Evolutionary conservation across 2,329 filamentous ascomycete species (phyloP).

Genomic region (Cadophora malorum): DNA sequence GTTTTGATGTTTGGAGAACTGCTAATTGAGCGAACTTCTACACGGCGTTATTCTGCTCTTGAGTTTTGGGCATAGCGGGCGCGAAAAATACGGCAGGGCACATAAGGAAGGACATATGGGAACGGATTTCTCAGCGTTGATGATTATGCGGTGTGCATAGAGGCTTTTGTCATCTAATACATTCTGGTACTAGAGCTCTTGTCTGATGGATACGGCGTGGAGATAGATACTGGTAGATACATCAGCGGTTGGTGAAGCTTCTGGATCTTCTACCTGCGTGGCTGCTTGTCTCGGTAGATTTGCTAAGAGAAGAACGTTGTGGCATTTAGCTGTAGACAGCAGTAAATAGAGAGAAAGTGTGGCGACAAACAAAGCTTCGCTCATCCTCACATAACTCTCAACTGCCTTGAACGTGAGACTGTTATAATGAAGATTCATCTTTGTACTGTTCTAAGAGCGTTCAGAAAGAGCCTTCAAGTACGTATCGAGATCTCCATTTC

Average conservation of each 20-base stretch:
- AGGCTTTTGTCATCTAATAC: conserved; percentile 21
- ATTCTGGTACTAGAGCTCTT: conserved; percentile 22
- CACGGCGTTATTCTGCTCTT: conserved; percentile 8
- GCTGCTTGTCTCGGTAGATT: background rate
- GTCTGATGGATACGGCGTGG: background rate
- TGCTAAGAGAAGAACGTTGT: background rate
- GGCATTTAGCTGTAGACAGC: background rate
- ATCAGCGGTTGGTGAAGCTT: background rate
- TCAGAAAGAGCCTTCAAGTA: too few relatives aligned
- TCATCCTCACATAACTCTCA: background rate
- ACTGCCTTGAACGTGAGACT: too few relatives aligned
- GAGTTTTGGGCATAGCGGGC: conserved; percentile 23
- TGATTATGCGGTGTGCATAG: conserved; percentile 10
- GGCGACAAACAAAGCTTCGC: background rate
- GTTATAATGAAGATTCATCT: too few relatives aligned
- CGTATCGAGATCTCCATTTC: too few relatives aligned
- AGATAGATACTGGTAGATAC: background rate
- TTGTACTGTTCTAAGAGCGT: too few relatives aligned
- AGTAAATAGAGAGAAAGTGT: background rate
- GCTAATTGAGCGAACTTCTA: background rate
- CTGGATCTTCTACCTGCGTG: background rate
- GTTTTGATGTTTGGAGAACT: conserved; percentile 7
- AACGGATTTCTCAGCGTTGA: background rate
- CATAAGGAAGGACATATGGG: background rate
- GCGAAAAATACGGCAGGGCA: conserved; percentile 16